These are phyloP conservation scores for Lycium ferocissimum DNA, from an alignment of 257 asterid genomes.

Conservation along the genomic window DNA sequence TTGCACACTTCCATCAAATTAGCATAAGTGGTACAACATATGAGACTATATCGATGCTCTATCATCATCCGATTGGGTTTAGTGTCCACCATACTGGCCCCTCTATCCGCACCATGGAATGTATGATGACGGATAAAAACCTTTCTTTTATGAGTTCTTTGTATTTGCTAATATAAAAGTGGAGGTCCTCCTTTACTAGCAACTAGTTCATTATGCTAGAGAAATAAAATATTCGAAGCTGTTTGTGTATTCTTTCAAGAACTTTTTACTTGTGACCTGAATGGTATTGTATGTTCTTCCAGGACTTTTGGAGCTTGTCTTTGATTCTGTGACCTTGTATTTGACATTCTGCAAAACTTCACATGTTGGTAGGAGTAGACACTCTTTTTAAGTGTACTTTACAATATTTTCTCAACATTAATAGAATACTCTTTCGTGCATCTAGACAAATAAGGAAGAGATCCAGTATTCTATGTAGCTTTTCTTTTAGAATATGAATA, in stretches of 20 bases:
- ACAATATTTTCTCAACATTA: background rate
- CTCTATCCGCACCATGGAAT: background rate
- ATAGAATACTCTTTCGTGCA: background rate
- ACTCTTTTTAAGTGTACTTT: background rate
- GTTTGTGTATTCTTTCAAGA: background rate
- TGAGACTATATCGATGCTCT: background rate
- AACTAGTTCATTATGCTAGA: background rate
- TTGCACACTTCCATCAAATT: background rate
- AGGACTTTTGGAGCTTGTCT: background rate
- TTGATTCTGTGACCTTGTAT: background rate
- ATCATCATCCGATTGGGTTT: background rate
- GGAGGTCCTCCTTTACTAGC: background rate
- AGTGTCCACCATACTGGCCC: background rate
- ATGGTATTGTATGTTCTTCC: background rate
- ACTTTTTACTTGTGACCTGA: background rate
- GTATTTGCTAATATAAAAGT: background rate
- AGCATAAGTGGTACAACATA: background rate
- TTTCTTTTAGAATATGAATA: slow-evolving; percentile 22
- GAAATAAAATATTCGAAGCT: background rate
- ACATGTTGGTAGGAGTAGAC: background rate
- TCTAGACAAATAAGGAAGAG: slow-evolving; percentile 1
- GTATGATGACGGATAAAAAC: background rate
- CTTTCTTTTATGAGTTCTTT: background rate
- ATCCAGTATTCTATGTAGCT: background rate
- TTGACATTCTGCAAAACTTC: background rate